Percentiles rank a stretch among this genome's conserved stretches.
These are phyloP conservation scores for Psilocybe sp. DNA, from an alignment of 768 basidiomycete species.

Conservation along the genomic window DNA sequence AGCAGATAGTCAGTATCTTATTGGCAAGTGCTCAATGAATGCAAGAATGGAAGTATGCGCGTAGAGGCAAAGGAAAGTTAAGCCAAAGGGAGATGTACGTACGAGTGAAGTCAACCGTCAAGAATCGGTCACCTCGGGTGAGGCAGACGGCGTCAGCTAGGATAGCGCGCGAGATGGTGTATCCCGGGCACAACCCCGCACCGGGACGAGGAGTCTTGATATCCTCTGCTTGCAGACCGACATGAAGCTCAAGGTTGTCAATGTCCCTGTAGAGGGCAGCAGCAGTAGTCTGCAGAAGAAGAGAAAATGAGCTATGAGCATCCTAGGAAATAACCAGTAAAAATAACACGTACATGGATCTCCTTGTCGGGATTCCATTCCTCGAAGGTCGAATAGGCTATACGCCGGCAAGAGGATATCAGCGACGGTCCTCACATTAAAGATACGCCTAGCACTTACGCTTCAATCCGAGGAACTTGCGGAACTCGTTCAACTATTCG, in stretches of 20 bases:
- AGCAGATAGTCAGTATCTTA: too few relatives aligned
- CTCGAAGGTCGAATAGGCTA: constrained; percentile 60
- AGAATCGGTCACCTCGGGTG: constrained; percentile 75
- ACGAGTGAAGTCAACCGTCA: constrained; percentile 79
- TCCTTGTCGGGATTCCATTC: constrained; percentile 70
- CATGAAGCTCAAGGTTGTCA: constrained; percentile 79
- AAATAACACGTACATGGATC: constrained; percentile 43
- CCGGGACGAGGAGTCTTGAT: constrained; percentile 62
- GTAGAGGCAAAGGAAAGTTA: background rate
- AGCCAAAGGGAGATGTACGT: constrained; percentile 20
- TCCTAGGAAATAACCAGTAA: background rate
- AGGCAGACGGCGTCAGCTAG: constrained; percentile 75
- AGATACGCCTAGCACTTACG: constrained; percentile 34
- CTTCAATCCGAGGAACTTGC: constrained; percentile 68
- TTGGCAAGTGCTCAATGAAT: too few relatives aligned
- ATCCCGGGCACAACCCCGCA: constrained; percentile 78
- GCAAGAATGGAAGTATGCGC: background rate
- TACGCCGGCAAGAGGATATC: background rate
- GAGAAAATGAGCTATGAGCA: constrained; percentile 2
- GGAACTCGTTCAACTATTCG: constrained; percentile 64
- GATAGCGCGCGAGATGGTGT: constrained; percentile 84
- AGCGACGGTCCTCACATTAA: background rate
- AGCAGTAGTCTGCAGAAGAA: constrained; percentile 49
- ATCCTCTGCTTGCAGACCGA: constrained; percentile 72
- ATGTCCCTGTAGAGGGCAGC: constrained; percentile 66